phyloP scores from a whole-genome alignment of 495 filamentous ascomycete species.

The Lophiostoma macrostomum region DNA sequence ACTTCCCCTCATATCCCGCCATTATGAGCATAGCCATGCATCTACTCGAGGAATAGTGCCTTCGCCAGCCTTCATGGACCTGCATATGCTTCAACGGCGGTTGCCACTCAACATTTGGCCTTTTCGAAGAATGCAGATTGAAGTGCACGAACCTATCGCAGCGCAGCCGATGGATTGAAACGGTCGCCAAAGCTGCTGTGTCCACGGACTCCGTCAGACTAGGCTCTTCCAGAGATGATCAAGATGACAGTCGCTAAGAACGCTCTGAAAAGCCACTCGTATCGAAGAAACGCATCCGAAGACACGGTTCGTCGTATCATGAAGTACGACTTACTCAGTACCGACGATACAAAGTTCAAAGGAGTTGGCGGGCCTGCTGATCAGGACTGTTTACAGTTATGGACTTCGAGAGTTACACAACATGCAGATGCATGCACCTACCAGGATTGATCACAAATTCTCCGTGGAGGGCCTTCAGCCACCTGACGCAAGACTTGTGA shows the following conservation, averaged over 20 bases:
- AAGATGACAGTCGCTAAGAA: too few relatives aligned
- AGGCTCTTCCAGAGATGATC: background rate
- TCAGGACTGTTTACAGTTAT: background rate
- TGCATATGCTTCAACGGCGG: slow-evolving; percentile 8
- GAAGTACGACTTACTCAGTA: too few relatives aligned
- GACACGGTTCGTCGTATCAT: too few relatives aligned
- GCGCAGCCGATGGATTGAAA: too few relatives aligned
- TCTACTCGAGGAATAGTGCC: background rate
- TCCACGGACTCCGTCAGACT: background rate
- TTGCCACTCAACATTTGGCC: background rate
- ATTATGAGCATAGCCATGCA: too few relatives aligned
- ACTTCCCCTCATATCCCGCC: too few relatives aligned
- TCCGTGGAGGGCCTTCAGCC: slow-evolving; percentile 6
- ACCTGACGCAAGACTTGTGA: slow-evolving; percentile 1
- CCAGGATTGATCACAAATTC: slow-evolving; percentile 17
- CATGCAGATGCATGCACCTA: slow-evolving; percentile 2
- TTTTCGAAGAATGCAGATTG: background rate
- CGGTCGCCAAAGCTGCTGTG: slow-evolving; percentile 10
- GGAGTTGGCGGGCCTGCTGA: background rate
- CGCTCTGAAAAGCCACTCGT: too few relatives aligned
- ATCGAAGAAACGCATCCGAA: too few relatives aligned
- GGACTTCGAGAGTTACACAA: slow-evolving; percentile 5
- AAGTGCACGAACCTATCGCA: background rate
- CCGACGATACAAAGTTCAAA: background rate
- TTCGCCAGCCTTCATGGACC: slow-evolving; percentile 1